Evolutionary conservation across 2,329 filamentous ascomycete genomes (phyloP), one percentile per base, ranked within the genome.

Genomic region (Geosmithia flava): DNA sequence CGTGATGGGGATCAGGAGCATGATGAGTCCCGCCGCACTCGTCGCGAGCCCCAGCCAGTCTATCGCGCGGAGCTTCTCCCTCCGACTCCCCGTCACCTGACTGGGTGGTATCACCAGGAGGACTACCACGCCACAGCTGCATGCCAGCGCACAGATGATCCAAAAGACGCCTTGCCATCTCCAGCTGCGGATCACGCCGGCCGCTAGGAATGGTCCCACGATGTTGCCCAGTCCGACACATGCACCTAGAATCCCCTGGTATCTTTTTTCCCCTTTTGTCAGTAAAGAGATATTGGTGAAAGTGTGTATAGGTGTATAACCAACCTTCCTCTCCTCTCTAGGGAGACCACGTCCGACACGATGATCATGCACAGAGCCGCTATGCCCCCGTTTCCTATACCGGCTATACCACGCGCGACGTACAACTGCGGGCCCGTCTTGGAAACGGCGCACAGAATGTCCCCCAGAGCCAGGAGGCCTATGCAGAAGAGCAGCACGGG

Each of bases 351-450:
- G 56, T 82, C 78, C 7, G 70, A 75, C 2, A 81, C 71, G 47
- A 81, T 79, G 54, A 82, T 80, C 72, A 80, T 80, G 4, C 71
- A 66, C 44, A 81, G 59, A 20, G 74, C 76, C 27, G 68, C 72
- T 45, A 83, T 72, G 10, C 80, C 80, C 2, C 80, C 80, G 42
- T 73, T 74, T 10, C 76, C 79, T n/a, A 83, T 65, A 47, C 80
- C 80, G 10, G 78, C 72, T 19, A 81, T 55, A 3, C 68, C 80
- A 37, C 80, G 69, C 56, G 81, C 82, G 19, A 75, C 66, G 60
- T 81, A 83, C 23, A 84, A 70, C 66, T 78, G 75, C 19, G 72
- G 66, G 1, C 73, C 68, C 49, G 70, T 78, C 40, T 69, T 66
- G 0, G 76, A 68, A 23, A 83, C 65, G 1, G 75, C 76, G 55